phyloP scores from a whole-genome alignment of 768 basidiomycete genomes.

The Rubroboletus pulcherrimus region DNA sequence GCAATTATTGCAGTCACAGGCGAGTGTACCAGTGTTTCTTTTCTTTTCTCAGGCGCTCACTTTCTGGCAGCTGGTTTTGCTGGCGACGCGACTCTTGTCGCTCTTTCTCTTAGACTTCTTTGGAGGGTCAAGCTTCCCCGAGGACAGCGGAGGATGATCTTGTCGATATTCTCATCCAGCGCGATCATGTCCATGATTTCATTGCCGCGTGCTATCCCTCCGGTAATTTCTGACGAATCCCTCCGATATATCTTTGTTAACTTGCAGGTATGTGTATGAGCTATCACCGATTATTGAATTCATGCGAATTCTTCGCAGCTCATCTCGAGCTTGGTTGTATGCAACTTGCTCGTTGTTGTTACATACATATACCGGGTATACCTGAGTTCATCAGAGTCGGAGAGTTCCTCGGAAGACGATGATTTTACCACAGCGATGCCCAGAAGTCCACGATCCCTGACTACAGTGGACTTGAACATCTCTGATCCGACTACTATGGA shows the following conservation, averaged over 20 bases:
- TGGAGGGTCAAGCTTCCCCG: conserved; percentile 15
- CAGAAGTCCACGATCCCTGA: not conserved
- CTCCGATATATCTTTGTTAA: no score
- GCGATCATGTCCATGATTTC: conserved; percentile 12
- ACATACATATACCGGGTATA: not conserved
- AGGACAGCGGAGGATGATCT: conserved; percentile 11
- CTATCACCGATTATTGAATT: not conserved
- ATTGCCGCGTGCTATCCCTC: conserved; percentile 2
- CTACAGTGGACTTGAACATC: not conserved
- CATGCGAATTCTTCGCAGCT: not conserved
- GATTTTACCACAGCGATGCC: conserved; percentile 4
- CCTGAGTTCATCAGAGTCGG: not conserved
- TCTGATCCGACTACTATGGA: not conserved
- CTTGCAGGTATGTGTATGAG: conserved; percentile 2
- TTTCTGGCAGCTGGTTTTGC: not conserved
- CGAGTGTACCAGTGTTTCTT: not conserved
- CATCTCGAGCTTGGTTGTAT: not conserved
- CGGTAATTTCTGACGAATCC: not conserved
- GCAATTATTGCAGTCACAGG: conserved; percentile 7
- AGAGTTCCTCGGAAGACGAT: conserved; percentile 4
- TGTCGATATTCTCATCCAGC: conserved; percentile 4
- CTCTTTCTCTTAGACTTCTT: conserved; percentile 10
- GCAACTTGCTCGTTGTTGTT: conserved; percentile 11
- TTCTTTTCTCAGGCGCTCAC: not conserved
- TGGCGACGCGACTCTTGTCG: conserved; percentile 3